Conservation (phyloP, 2,329 filamentous ascomycete genomes). For the Fusarium algeriense region DNA sequence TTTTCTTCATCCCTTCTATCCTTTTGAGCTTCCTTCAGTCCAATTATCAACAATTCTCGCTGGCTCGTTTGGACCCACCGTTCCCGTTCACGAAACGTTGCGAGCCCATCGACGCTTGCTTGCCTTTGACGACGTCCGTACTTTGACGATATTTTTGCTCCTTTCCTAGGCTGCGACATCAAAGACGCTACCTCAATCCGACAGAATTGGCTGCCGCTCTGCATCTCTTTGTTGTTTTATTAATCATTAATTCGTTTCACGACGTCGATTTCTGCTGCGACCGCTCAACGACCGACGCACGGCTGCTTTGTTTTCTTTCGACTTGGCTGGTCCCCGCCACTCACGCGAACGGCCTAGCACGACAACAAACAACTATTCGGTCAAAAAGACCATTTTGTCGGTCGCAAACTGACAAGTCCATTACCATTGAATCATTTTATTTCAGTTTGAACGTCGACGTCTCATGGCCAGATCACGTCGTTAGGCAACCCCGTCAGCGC, state of each 20-base stretch:
- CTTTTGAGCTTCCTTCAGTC: conserved; percentile 20
- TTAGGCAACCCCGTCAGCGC: conserved; percentile 38
- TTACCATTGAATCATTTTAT: conserved; percentile 12
- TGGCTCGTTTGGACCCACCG: conserved; percentile 41
- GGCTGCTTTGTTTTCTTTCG: conserved; percentile 48
- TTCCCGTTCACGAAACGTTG: conserved; percentile 44
- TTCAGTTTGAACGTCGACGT: conserved; percentile 16
- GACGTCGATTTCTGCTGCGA: conserved; percentile 34
- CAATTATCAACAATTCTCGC: conserved; percentile 21
- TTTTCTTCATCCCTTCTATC: conserved; percentile 29
- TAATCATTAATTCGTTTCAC: conserved; percentile 42
- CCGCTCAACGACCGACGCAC: conserved; percentile 34
- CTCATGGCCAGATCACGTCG: conserved; percentile 48
- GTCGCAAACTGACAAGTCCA: conserved; percentile 16
- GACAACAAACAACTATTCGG: conserved; percentile 35
- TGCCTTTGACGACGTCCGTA: conserved; percentile 33
- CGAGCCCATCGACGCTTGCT: conserved; percentile 30
- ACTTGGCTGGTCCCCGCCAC: conserved; percentile 40
- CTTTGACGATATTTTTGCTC: conserved; percentile 25
- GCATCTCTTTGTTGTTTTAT: conserved; percentile 18
- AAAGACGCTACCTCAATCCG: neutral
- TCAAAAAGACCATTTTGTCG: conserved; percentile 12
- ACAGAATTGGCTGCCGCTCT: conserved; percentile 1
- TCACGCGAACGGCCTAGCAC: conserved; percentile 40
- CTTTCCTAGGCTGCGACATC: conserved; percentile 13